Evolutionary conservation across 2,329 filamentous ascomycete species (phyloP).

Genomic region (Aspergillus hiratsukae): DNA sequence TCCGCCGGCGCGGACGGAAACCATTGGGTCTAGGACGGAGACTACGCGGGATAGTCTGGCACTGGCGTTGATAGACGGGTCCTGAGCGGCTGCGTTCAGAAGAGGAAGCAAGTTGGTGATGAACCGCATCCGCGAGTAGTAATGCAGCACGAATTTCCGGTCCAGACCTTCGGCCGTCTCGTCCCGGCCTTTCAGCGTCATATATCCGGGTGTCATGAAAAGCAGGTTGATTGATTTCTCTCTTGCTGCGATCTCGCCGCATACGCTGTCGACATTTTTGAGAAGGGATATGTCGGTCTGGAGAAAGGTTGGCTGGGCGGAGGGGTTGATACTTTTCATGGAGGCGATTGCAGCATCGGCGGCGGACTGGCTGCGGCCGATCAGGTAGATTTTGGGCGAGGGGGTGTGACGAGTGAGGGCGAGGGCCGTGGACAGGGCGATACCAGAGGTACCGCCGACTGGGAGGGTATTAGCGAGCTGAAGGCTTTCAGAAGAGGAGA

Average conservation of each 20-base stretch:
- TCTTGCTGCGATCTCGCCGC: conserved; percentile 22
- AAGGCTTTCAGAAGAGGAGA: background rate
- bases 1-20: conserved; percentile 23
- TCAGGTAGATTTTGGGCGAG: conserved; percentile 48
- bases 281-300: conserved; percentile 35
- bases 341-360: conserved; percentile 42
- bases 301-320: conserved; percentile 23
- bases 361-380: conserved; percentile 41
- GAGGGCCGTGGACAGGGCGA: conserved; percentile 47
- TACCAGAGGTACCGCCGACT: conserved; percentile 51
- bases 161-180: conserved; percentile 46
- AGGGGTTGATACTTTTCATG: conserved; percentile 26
- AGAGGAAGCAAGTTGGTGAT: conserved; percentile 39
- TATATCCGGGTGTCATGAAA: conserved; percentile 34
- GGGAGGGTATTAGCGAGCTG: background rate
- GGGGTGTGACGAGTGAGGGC: conserved; percentile 40
- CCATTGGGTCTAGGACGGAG: conserved; percentile 33
- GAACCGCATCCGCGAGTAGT: conserved; percentile 45
- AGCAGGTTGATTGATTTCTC: conserved; percentile 36
- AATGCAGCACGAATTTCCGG: conserved; percentile 45
- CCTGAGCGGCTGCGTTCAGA: conserved; percentile 22
- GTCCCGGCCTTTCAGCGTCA: conserved; percentile 27
- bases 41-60: conserved; percentile 36
- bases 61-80: background rate
- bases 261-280: conserved; percentile 29